These are phyloP conservation scores for Colletotrichum tanaceti DNA, from an alignment of 2,329 filamentous ascomycete genomes.

Conservation along the genomic window DNA sequence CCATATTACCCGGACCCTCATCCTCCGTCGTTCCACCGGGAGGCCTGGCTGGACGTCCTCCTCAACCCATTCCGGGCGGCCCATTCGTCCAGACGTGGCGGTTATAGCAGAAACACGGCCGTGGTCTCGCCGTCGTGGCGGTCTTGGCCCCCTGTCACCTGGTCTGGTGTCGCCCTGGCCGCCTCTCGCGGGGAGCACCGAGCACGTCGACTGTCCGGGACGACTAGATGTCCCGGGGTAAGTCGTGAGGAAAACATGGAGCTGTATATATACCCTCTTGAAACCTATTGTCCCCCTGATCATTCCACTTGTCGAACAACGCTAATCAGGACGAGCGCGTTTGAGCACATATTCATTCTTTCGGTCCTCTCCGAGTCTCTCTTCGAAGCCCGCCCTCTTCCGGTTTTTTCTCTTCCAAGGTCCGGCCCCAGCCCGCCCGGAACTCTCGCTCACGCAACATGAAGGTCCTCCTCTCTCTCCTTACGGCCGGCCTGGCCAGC, in stretches of 20 bases:
- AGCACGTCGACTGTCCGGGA: not conserved
- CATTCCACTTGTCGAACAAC: not conserved
- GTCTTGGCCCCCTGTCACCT: slow-evolving; percentile 35
- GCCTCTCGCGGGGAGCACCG: not conserved
- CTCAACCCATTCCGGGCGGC: not conserved
- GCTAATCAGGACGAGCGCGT: slow-evolving; percentile 8
- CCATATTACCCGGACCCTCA: slow-evolving; percentile 35
- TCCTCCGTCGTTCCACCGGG: slow-evolving; percentile 26
- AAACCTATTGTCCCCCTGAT: not conserved
- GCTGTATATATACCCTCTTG: slow-evolving; percentile 31
- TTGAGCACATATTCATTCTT: slow-evolving; percentile 26
- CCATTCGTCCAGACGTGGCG: slow-evolving; percentile 22
- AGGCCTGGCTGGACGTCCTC: not conserved
- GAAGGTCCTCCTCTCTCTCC: slow-evolving; percentile 48
- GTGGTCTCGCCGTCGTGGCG: slow-evolving; percentile 27
- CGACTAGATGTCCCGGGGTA: too few relatives aligned
- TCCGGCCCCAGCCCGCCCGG: not conserved
- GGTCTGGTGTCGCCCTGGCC: not conserved
- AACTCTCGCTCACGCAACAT: too few relatives aligned
- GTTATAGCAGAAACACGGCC: slow-evolving; percentile 6
- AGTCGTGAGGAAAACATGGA: too few relatives aligned
- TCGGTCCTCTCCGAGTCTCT: too few relatives aligned
- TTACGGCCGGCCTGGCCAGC: slow-evolving; percentile 50
- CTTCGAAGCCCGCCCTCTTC: not conserved
- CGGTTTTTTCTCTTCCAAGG: not conserved